phyloP scores from a whole-genome alignment of 768 basidiomycete species.

The Obba rivulosa region DNA sequence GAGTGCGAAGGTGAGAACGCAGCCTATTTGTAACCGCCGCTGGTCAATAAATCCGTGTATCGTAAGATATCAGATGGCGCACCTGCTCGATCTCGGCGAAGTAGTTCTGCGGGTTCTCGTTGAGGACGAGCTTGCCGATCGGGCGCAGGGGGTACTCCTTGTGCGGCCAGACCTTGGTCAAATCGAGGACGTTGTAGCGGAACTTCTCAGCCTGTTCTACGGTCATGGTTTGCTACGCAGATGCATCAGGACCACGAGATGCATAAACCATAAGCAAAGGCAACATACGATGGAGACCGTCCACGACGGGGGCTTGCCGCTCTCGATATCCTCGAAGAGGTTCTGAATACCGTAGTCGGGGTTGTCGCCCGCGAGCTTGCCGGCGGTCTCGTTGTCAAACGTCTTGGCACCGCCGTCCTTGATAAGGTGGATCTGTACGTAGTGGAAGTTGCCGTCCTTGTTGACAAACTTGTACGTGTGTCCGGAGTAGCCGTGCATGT shows the following conservation, averaged over 20 bases:
- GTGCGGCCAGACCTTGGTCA: conserved; percentile 93
- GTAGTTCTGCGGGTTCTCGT: conserved; percentile 80
- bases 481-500: conserved; percentile 89
- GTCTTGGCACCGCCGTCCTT: conserved; percentile 84
- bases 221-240: conserved; percentile 82
- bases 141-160: conserved; percentile 81
- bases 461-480: conserved; percentile 90
- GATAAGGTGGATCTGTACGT: conserved; percentile 81
- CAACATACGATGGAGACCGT: conserved; percentile 74
- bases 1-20: conserved; percentile 89
- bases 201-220: conserved; percentile 85
- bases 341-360: conserved; percentile 81
- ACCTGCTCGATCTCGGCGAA: conserved; percentile 96
- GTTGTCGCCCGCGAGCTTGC: conserved; percentile 62
- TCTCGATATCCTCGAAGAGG: conserved; percentile 80
- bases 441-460: conserved; percentile 76
- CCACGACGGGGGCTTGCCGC: conserved; percentile 79
- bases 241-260: background rate
- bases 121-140: conserved; percentile 78
- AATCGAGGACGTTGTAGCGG: conserved; percentile 86
- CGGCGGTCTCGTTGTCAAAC: conserved; percentile 62
- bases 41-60: background rate
- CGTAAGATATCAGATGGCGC: conserved; percentile 26
- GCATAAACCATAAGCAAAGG: background rate
- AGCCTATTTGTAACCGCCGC: conserved; percentile 30